Percentiles rank a stretch among this genome's conserved stretches.
phyloP scores from a whole-genome alignment of 768 basidiomycete species.

The Rhodosporidiobolus sp. region DNA sequence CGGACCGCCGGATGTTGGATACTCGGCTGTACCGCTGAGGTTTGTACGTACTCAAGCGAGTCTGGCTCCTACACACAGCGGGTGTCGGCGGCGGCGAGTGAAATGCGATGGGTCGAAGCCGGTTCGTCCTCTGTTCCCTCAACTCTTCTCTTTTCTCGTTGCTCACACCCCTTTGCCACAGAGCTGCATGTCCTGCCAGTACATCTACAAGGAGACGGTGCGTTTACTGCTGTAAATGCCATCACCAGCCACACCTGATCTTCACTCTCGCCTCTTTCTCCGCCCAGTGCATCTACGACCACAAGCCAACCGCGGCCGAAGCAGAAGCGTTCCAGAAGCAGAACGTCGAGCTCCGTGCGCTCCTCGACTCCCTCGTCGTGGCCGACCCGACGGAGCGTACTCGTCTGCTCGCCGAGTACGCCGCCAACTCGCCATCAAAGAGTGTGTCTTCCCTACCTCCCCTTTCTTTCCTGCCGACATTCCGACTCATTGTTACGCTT shows the following conservation, averaged over 20 bases:
- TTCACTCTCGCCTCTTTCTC: background rate
- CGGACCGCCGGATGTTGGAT: too few relatives aligned
- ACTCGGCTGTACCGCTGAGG: too few relatives aligned
- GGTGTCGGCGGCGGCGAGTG: background rate
- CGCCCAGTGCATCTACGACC: background rate
- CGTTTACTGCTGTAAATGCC: background rate
- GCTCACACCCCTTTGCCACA: too few relatives aligned
- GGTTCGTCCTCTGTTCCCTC: background rate
- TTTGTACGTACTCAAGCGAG: too few relatives aligned
- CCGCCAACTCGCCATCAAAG: too few relatives aligned
- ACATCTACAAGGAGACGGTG: slow-evolving; percentile 4
- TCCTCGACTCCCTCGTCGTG: background rate
- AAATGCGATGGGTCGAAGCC: background rate
- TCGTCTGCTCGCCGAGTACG: background rate
- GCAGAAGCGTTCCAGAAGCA: background rate
- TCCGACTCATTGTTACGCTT: too few relatives aligned
- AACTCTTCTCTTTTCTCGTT: too few relatives aligned
- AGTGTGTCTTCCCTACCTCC: too few relatives aligned
- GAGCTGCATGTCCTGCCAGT: slow-evolving; percentile 5
- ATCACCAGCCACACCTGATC: too few relatives aligned
- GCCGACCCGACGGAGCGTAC: background rate
- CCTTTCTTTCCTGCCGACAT: too few relatives aligned
- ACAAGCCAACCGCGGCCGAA: background rate
- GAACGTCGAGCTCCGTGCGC: background rate
- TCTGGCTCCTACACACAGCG: background rate